Base-by-base conservation (phyloP, 495 filamentous ascomycete genomes). In the Penicillium psychrofluorescens region DNA sequence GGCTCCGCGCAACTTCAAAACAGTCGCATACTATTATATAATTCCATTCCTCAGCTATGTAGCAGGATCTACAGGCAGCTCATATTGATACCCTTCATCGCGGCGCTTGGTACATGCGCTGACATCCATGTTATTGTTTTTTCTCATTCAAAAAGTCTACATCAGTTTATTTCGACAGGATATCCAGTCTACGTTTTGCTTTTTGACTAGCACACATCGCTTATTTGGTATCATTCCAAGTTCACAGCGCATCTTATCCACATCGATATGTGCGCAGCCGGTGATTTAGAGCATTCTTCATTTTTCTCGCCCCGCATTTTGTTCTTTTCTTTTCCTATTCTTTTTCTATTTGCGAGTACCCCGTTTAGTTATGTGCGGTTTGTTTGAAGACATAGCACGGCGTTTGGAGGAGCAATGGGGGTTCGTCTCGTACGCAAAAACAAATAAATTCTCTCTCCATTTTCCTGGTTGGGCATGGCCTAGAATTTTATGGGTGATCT, bases 1-100 rank as follows among this genome's bases (percentile, higher is more conserved):
- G 22, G 22, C 6, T 22, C 22, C 22, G 22, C 22, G 4, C 1
- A 22, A 22, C 22, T 22, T 22, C 22, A 6, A 6, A 22, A 22
- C 22, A 4, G 4, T 22, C 2, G 22, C 22, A 4, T 22, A 22
- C 6, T 60, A 60, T 46, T 60, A 41, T 60, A 60, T 60, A 54
- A 59, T 48, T 41, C 16, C 11, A 34, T 13, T 10, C 28, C 31
- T 39, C 44, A 46, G 44, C 10, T 45, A 44, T 56, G 62, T 63
- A 63, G 66, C 64, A 40, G 61, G 64, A 51, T 51, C 64, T 67
- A 62, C 61, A 49, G 51, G 57, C 36, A 46, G 22, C 22, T 22
- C 4, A 28, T 54, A 49, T 65, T 52, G 50, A 61, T 50, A 43
- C 55, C 48, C 46, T 12, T 40, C 36, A 53, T 44, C 45, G 41